phyloP scores from a whole-genome alignment of 768 basidiomycete genomes.

The Candolleomyces efflorescens region DNA sequence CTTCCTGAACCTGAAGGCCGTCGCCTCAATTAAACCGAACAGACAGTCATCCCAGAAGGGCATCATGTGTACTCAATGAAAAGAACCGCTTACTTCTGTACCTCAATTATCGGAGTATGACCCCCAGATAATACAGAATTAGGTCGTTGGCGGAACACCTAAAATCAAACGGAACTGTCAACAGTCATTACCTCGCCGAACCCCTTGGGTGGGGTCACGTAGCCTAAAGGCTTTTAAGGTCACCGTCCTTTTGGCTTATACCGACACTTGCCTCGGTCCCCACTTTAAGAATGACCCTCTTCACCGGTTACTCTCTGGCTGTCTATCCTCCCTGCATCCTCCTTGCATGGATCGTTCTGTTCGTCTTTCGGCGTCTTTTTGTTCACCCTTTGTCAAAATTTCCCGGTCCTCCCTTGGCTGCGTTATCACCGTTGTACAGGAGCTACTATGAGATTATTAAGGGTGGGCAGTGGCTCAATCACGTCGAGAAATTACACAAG shows the following conservation, averaged over 20 bases:
- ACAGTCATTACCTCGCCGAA: conserved; percentile 2
- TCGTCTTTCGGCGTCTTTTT: conserved; percentile 20
- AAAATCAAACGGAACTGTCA: conserved; percentile 11
- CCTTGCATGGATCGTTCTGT: conserved; percentile 8
- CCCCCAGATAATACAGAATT: neutral
- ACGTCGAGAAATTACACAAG: conserved; percentile 26
- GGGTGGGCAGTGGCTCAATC: conserved; percentile 27
- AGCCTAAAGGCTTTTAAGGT: conserved; percentile 2
- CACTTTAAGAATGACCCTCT: neutral
- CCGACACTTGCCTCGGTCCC: neutral
- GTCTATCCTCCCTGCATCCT: conserved; percentile 1
- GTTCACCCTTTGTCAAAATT: conserved; percentile 29
- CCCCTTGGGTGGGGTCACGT: neutral
- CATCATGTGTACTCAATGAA: neutral
- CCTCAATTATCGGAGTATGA: conserved; percentile 3
- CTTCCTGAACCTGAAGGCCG: neutral
- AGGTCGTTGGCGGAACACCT: conserved; percentile 7
- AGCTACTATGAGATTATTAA: conserved; percentile 30
- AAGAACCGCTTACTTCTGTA: neutral
- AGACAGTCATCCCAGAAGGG: neutral
- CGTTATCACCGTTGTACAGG: conserved; percentile 26
- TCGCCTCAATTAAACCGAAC: neutral
- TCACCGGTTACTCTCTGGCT: neutral
- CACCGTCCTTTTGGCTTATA: neutral
- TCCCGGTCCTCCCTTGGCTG: conserved; percentile 33